Conservation (phyloP, 2,329 filamentous ascomycete species). For the Nothomitra cinnamomea region DNA sequence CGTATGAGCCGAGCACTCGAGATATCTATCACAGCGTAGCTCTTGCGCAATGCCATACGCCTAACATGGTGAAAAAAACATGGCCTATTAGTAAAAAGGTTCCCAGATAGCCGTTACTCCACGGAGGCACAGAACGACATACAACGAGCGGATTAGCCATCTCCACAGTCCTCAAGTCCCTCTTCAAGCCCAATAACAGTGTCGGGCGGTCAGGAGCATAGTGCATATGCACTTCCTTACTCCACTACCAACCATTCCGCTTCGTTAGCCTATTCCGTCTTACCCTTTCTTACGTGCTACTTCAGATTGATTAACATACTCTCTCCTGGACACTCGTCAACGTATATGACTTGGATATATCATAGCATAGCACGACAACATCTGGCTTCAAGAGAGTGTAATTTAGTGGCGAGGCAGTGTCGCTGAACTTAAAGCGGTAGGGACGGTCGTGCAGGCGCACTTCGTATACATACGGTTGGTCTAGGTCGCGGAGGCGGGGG, state of each 20-base stretch:
- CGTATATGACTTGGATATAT: conserved; percentile 35
- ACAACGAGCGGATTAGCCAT: neutral
- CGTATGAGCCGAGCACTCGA: conserved; percentile 43
- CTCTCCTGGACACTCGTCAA: conserved; percentile 29
- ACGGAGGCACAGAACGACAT: conserved; percentile 6
- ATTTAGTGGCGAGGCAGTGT: conserved; percentile 38
- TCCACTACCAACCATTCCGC: neutral
- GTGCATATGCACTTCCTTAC: conserved; percentile 4
- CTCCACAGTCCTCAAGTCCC: conserved; percentile 26
- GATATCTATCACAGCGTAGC: conserved; percentile 43
- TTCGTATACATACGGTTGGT: conserved; percentile 42
- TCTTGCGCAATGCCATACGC: conserved; percentile 41
- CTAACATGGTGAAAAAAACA: conserved; percentile 16
- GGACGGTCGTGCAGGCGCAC: conserved; percentile 37
- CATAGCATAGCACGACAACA: conserved; percentile 41
- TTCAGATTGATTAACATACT: neutral
- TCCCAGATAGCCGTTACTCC: conserved; percentile 17
- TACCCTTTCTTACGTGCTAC: neutral
- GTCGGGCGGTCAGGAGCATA: conserved; percentile 28
- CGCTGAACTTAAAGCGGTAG: conserved; percentile 37
- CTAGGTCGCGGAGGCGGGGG: conserved; percentile 29
- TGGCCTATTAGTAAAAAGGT: neutral
- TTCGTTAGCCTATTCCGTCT: neutral
- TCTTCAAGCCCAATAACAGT: conserved; percentile 40
- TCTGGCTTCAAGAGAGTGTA: conserved; percentile 37